phyloP scores from a whole-genome alignment of 2,329 filamentous ascomycete species.

The Aspergillus versicolor region DNA sequence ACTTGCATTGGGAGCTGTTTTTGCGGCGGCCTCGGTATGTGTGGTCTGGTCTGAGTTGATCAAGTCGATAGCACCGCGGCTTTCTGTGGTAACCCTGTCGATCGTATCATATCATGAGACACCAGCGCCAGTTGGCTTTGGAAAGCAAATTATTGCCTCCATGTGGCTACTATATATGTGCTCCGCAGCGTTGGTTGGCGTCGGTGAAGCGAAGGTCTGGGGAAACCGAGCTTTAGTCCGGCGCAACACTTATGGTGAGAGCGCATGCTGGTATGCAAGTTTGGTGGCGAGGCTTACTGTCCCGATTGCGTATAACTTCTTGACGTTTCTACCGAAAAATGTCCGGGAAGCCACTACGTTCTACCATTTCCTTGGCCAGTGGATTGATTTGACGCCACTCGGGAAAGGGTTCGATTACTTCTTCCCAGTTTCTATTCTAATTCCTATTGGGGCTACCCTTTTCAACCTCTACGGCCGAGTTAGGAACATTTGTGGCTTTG shows the following conservation, averaged over 20 bases:
- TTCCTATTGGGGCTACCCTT: constrained; percentile 80
- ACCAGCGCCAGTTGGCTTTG: constrained; percentile 76
- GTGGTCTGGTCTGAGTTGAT: constrained; percentile 94
- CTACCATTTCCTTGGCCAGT: constrained; percentile 78
- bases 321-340: constrained; percentile 75
- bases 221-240: constrained; percentile 86
- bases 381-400: constrained; percentile 79
- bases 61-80: constrained; percentile 72
- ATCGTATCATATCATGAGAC: constrained; percentile 68
- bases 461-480: constrained; percentile 88
- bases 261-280: constrained; percentile 91
- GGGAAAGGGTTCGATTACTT: constrained; percentile 82
- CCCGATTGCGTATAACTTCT: constrained; percentile 92
- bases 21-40: constrained; percentile 73
- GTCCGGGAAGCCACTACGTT: constrained; percentile 80
- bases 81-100: constrained; percentile 67
- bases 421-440: constrained; percentile 82
- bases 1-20: constrained; percentile 63
- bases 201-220: constrained; percentile 97
- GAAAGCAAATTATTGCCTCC: constrained; percentile 79
- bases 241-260: constrained; percentile 88
- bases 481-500: constrained; percentile 75
- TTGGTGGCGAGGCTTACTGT: constrained; percentile 92
- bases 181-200: constrained; percentile 77
- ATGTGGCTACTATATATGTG: constrained; percentile 97